Percentiles rank a stretch among this genome's conserved stretches.
These are phyloP conservation scores for Hypoxylon intermedium DNA, from an alignment of 495 filamentous ascomycete species.

Conservation along the genomic window DNA sequence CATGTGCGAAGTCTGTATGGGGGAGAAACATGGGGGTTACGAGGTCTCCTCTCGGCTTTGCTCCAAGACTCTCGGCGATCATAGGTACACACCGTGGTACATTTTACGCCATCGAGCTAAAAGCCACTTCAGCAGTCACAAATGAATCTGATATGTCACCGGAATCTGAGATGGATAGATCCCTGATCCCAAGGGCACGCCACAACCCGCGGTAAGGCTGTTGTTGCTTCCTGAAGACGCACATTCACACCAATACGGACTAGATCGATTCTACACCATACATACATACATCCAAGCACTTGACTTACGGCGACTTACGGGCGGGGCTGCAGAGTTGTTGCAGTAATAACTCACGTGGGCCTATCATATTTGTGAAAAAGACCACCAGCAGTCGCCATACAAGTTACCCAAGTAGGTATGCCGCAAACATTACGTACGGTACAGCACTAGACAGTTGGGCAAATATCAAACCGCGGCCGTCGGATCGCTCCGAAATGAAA, in stretches of 20 bases:
- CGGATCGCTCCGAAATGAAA: slow-evolving; percentile 25
- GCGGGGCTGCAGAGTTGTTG: slow-evolving; percentile 12
- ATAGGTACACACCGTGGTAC: neutral
- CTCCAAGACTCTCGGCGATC: slow-evolving; percentile 1
- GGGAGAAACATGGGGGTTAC: slow-evolving; percentile 1
- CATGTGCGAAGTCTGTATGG: slow-evolving; percentile 24
- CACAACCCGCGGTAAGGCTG: slow-evolving; percentile 18
- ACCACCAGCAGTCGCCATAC: neutral
- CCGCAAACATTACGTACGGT: slow-evolving; percentile 22
- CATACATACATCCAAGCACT: no score
- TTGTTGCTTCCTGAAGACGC: slow-evolving; percentile 12
- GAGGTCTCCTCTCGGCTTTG: neutral
- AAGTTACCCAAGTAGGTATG: no score
- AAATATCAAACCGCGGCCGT: slow-evolving; percentile 4
- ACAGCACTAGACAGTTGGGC: slow-evolving; percentile 5
- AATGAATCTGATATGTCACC: slow-evolving; percentile 22
- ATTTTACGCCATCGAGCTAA: neutral
- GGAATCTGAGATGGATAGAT: slow-evolving; percentile 29
- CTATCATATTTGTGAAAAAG: slow-evolving; percentile 23
- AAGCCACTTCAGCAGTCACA: slow-evolving; percentile 3
- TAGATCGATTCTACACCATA: slow-evolving; percentile 14
- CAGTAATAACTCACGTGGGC: slow-evolving; percentile 7
- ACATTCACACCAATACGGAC: slow-evolving; percentile 11
- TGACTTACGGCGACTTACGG: neutral
- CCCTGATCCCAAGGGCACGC: slow-evolving; percentile 14